phyloP scores from a whole-genome alignment of 306 rosid genomes.

The Hippophae tibetana region DNA sequence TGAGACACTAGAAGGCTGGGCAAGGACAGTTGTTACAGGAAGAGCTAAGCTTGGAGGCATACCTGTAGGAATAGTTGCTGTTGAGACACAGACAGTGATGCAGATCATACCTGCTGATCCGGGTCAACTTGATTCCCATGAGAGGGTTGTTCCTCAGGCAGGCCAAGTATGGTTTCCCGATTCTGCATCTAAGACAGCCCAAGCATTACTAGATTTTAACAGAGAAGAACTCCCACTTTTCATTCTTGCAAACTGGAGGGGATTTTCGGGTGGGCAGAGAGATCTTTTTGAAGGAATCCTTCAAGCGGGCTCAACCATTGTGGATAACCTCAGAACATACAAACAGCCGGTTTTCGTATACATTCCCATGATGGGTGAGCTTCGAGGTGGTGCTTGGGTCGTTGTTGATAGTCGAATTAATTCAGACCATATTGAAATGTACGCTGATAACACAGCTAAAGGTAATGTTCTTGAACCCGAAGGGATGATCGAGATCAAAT shows the following conservation, averaged over 20 bases:
- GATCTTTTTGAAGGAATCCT: slow-evolving; percentile 98
- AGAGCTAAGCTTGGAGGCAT: slow-evolving; percentile 98
- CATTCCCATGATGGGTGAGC: slow-evolving; percentile 98
- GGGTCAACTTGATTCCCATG: slow-evolving; percentile 94
- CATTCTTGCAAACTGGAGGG: slow-evolving; percentile 97
- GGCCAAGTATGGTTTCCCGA: slow-evolving; percentile 99
- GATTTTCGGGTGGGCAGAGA: slow-evolving; percentile 97
- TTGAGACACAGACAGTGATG: slow-evolving; percentile 95
- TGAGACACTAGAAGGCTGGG: slow-evolving; percentile 99
- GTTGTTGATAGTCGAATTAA: slow-evolving; percentile 89
- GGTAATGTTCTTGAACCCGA: slow-evolving; percentile 98
- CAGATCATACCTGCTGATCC: slow-evolving; percentile 99
- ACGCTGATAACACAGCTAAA: slow-evolving; percentile 80
- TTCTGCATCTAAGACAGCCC: slow-evolving; percentile 90
- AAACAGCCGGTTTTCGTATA: slow-evolving; percentile 85
- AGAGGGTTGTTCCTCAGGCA: slow-evolving; percentile 97
- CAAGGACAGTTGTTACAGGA: slow-evolving; percentile 94
- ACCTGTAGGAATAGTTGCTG: slow-evolving; percentile 90
- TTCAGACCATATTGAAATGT: slow-evolving; percentile 88
- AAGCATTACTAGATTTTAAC: slow-evolving; percentile 84
- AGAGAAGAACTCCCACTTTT: slow-evolving; percentile 94
- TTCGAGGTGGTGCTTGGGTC: slow-evolving; percentile 99
- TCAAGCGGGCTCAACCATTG: slow-evolving; percentile 98
- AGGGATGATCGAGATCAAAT: slow-evolving; percentile 97
- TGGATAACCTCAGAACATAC: slow-evolving; percentile 94